These are phyloP conservation scores for Ambrosiella xylebori DNA, from an alignment of 2,329 filamentous ascomycete species.

Conservation along the genomic window DNA sequence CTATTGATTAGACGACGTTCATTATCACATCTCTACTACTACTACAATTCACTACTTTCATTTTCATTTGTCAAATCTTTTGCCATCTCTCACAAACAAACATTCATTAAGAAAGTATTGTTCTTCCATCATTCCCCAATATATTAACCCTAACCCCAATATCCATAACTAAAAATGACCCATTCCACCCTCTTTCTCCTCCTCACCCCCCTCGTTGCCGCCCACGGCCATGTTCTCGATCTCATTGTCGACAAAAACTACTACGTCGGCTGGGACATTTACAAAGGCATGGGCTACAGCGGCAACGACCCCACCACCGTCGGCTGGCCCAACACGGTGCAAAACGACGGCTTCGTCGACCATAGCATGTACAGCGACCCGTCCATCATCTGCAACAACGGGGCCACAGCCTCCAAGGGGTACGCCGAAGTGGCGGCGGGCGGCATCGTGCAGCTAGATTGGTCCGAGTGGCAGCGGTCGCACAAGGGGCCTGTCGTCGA, in stretches of 20 bases:
- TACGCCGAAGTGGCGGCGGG: constrained; percentile 38
- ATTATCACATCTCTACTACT: background rate
- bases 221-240: constrained; percentile 20
- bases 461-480: constrained; percentile 47
- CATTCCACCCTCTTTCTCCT: constrained; percentile 14
- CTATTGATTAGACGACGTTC: constrained; percentile 9
- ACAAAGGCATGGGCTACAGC: constrained; percentile 14
- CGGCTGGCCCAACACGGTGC: constrained; percentile 21
- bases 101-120: no score
- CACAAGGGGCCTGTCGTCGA: constrained; percentile 45
- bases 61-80: background rate
- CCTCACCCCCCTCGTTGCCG: constrained; percentile 15
- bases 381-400: constrained; percentile 33
- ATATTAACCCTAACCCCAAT: background rate
- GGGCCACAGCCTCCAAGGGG: constrained; percentile 23
- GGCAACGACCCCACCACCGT: constrained; percentile 16
- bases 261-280: constrained; percentile 20
- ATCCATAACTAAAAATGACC: constrained; percentile 14
- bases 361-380: constrained; percentile 23
- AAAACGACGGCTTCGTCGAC: constrained; percentile 29
- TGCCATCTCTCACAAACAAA: no score
- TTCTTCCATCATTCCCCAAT: no score
- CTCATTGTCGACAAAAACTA: constrained; percentile 18
- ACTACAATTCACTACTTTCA: background rate
- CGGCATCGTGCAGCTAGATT: constrained; percentile 38